Conservation (phyloP, 495 filamentous ascomycete genomes). For the Saxophila tyrrhenica region DNA sequence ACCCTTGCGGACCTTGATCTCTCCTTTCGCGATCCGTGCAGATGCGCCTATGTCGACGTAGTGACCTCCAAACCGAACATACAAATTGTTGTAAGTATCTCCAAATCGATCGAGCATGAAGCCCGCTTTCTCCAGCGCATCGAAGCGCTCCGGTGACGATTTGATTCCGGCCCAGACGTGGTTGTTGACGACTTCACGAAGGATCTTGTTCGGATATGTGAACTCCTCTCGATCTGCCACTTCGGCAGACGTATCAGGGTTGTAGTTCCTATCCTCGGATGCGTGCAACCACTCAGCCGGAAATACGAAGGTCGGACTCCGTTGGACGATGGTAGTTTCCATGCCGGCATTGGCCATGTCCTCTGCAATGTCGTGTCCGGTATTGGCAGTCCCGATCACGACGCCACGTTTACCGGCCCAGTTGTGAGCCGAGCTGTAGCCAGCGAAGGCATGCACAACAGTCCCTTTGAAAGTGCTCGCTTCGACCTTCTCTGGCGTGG, state of each 20-base stretch:
- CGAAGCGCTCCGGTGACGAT: conserved; percentile 26
- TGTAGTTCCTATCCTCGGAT: conserved; percentile 22
- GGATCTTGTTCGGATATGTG: conserved; percentile 20
- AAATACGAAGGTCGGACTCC: conserved; percentile 21
- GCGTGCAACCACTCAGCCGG: conserved; percentile 20
- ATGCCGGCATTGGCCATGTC: conserved; percentile 34
- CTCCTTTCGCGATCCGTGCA: conserved; percentile 25
- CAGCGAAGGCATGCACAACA: conserved; percentile 27
- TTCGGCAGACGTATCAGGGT: conserved; percentile 23
- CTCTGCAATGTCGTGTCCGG: conserved; percentile 37
- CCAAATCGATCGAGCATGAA: conserved; percentile 27
- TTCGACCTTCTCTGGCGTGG: neutral
- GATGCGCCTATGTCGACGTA: conserved; percentile 34
- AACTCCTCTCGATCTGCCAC: conserved; percentile 22
- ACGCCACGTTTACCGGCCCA: conserved; percentile 32
- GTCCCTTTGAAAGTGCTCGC: conserved; percentile 26
- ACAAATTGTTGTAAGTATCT: conserved; percentile 23
- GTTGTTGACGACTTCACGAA: conserved; percentile 8
- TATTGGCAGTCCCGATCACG: conserved; percentile 38
- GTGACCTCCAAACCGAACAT: conserved; percentile 30
- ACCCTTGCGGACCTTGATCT: conserved; percentile 29
- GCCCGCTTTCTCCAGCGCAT: conserved; percentile 25
- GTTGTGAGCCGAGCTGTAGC: conserved; percentile 23
- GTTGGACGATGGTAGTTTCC: conserved; percentile 34
- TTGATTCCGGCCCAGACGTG: neutral